Evolutionary conservation across 225 moss, liverwort and hornwort species (phyloP).

Genomic region (Lunularia cruciata): DNA sequence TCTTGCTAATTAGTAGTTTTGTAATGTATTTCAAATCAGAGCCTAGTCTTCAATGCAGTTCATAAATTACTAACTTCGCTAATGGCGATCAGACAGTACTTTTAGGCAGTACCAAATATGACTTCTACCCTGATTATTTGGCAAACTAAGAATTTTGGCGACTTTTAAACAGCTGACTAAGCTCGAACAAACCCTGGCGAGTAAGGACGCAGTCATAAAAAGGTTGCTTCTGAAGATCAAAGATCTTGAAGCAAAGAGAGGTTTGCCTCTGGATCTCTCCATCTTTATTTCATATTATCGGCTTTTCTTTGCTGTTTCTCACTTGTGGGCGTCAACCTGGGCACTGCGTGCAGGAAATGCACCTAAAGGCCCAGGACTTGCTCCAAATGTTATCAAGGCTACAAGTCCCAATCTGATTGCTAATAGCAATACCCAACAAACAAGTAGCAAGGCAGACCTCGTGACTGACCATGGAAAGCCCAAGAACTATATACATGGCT

Average conservation of each 20-base stretch:
- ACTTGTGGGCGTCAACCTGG: not conserved
- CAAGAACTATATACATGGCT: not conserved
- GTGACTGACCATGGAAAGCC: constrained; percentile 4
- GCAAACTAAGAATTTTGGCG: constrained; percentile 24
- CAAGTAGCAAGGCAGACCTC: not conserved
- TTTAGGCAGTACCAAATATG: too few relatives aligned
- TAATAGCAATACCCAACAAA: constrained; percentile 16
- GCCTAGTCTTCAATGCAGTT: too few relatives aligned
- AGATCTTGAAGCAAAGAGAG: constrained; percentile 38
- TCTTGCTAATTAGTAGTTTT: too few relatives aligned
- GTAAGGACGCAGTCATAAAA: constrained; percentile 52
- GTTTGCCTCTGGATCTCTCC: constrained; percentile 16
- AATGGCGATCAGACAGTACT: too few relatives aligned
- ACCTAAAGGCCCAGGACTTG: constrained; percentile 7
- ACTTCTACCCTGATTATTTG: too few relatives aligned
- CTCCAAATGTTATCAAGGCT: constrained; percentile 2
- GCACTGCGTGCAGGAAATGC: not conserved
- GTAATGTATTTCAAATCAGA: too few relatives aligned
- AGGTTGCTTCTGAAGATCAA: constrained; percentile 51
- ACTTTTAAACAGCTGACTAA: constrained; percentile 41
- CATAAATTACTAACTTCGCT: too few relatives aligned
- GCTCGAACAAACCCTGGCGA: constrained; percentile 47
- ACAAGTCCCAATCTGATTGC: constrained; percentile 7
- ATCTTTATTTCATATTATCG: not conserved
- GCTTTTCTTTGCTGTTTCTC: not conserved